phyloP scores from a whole-genome alignment of 495 filamentous ascomycete species.

The Trichocladium uniseriatum region DNA sequence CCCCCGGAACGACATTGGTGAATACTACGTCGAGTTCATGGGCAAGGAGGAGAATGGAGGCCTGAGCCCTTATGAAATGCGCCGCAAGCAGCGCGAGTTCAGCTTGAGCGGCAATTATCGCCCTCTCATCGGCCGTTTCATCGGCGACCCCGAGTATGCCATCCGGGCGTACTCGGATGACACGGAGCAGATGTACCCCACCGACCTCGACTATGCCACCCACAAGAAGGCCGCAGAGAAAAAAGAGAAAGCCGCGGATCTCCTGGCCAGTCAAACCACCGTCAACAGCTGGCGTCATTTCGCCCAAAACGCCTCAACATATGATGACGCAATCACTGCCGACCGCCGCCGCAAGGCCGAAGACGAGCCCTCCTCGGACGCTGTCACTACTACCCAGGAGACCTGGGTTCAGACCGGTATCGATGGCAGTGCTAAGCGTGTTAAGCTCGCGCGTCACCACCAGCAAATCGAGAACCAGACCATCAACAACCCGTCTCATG shows the following conservation, averaged over 20 bases:
- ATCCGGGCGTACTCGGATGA: constrained; percentile 59
- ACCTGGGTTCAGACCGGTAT: constrained; percentile 26
- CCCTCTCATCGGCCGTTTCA: constrained; percentile 65
- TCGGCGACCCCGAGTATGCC: constrained; percentile 47
- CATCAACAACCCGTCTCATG: neutral
- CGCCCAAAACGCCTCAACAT: constrained; percentile 12
- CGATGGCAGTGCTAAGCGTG: constrained; percentile 29
- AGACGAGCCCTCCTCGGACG: constrained; percentile 8
- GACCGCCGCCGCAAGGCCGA: constrained; percentile 27
- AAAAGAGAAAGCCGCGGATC: constrained; percentile 2
- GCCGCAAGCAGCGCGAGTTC: constrained; percentile 70
- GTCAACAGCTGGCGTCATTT: constrained; percentile 17
- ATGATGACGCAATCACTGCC: constrained; percentile 16
- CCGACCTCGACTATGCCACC: constrained; percentile 47
- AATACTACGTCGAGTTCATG: constrained; percentile 82
- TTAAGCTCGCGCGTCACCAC: constrained; percentile 32
- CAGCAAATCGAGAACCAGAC: constrained; percentile 10
- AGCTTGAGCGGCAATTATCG: constrained; percentile 85
- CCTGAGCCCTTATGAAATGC: constrained; percentile 81
- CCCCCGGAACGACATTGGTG: constrained; percentile 69
- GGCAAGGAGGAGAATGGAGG: constrained; percentile 59
- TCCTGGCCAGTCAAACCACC: neutral
- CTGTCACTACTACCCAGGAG: constrained; percentile 13
- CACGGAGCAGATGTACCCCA: constrained; percentile 75
- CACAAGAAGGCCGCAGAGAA: constrained; percentile 16